A percentile compares a stretch with the other conserved stretches of the same genome.
These are phyloP conservation scores for Harrya chromipes DNA, from an alignment of 768 basidiomycete species.

Conservation along the genomic window DNA sequence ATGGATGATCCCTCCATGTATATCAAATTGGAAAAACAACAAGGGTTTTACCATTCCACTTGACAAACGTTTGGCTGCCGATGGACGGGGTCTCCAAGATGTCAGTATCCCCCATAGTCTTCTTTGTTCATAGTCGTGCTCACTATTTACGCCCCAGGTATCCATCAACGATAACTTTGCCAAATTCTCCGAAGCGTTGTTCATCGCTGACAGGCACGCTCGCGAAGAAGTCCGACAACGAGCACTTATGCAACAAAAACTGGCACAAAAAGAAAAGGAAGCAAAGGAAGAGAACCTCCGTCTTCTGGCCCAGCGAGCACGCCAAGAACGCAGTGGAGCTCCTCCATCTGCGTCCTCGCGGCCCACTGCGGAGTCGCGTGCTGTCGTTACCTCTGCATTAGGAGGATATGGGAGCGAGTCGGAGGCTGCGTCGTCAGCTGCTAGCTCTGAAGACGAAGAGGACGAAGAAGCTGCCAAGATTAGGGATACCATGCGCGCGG, in stretches of 20 bases:
- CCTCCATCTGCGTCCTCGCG: slow-evolving; percentile 54
- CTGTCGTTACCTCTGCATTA: slow-evolving; percentile 70
- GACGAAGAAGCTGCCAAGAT: slow-evolving; percentile 85
- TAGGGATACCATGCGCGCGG: slow-evolving; percentile 85
- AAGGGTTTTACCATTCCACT: slow-evolving; percentile 99
- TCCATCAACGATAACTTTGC: slow-evolving; percentile 99
- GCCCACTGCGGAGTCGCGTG: slow-evolving; percentile 63
- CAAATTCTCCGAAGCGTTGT: slow-evolving; percentile 95
- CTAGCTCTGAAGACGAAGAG: slow-evolving; percentile 54
- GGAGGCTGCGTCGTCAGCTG: slow-evolving; percentile 43
- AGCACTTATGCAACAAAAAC: slow-evolving; percentile 95
- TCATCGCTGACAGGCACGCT: slow-evolving; percentile 94
- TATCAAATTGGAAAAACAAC: slow-evolving; percentile 99
- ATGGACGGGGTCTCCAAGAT: slow-evolving; percentile 97
- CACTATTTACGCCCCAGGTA: slow-evolving; percentile 49
- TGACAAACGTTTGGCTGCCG: slow-evolving; percentile 96
- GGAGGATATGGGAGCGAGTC: slow-evolving; percentile 87
- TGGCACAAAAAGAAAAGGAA: slow-evolving; percentile 95
- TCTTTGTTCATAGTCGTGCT: not conserved
- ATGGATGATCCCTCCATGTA: slow-evolving; percentile 99
- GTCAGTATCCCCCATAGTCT: slow-evolving; percentile 45
- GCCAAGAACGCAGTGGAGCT: slow-evolving; percentile 89
- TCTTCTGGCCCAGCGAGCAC: slow-evolving; percentile 88
- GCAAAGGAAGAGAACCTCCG: slow-evolving; percentile 97
- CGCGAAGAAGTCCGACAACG: slow-evolving; percentile 98